Base-by-base conservation (phyloP, 2,329 filamentous ascomycete species). In the Aureobasidium zeae region DNA sequence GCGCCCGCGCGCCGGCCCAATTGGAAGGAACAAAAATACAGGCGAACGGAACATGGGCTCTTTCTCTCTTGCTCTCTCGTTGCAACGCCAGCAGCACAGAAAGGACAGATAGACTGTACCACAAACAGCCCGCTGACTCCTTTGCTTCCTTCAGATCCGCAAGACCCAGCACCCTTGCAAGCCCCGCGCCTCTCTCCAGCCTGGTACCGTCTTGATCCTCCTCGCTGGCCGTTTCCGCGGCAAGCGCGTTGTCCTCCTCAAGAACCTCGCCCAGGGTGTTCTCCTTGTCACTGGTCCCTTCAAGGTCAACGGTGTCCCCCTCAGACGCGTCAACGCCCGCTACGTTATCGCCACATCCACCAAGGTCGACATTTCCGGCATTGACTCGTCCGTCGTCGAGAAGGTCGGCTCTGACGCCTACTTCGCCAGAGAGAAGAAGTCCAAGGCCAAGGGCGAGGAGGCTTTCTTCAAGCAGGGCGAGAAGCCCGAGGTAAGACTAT, bases 401-500 rank as follows among this genome's bases (percentile, higher is more conserved):
- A 98, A 96, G 83, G 79, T 91, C 57, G 73, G 79, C 55, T 62
- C 64, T 52, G 71, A 79, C 69, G 86, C 85, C 71, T 98, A 98
- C 84, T 98, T 98, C 77, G 83, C 85, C 65, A 83, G 83, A 66
- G 91, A 96, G 71, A 94, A 94, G 81, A 74, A 70, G 60, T 80
- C 87, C 72, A 86, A 94, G 77, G 94, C 95, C 84, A 83, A 85
- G 62, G 81, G 82, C 62, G 89, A 98, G 79, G 89, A 95, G 69
- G 86, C 88, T 68, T 98, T 98, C 81, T 95, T 96, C 83, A 88
- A 91, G 81, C 87, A 95, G 79, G 76, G 88, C 70, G 88, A 95
- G 82, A 94, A 94, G 81, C 76, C 86, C 67, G 78, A 94, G 86
- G 87, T 94, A 79, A 57, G 84, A 31, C 15, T 12, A n/a, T 16